Percentiles rank a stretch among this genome's conserved stretches.
Evolutionary conservation across 441 rosid species (phyloP).

Genomic region (Syzygium malaccense): DNA sequence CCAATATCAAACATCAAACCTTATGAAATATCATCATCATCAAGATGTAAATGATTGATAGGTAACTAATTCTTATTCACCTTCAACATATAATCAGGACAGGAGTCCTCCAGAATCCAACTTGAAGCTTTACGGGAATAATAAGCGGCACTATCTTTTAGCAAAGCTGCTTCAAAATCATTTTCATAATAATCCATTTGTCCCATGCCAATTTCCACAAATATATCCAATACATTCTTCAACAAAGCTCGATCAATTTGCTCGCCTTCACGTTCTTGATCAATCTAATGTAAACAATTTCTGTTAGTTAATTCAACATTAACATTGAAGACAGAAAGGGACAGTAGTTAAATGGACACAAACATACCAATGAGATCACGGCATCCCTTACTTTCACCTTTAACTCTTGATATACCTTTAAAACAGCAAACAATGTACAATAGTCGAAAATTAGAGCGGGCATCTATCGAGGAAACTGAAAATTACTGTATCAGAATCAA

Average conservation of each 20-base stretch:
- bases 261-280: constrained; percentile 87
- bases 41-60: not conserved
- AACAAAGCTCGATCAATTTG: constrained; percentile 75
- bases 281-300: constrained; percentile 37
- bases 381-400: constrained; percentile 60
- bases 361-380: constrained; percentile 62
- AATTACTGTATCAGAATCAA: not conserved
- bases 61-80: constrained; percentile 17
- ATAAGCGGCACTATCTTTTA: constrained; percentile 63
- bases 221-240: constrained; percentile 81
- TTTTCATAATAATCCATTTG: constrained; percentile 59
- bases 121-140: constrained; percentile 89
- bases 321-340: not conserved
- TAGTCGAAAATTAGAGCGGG: not conserved
- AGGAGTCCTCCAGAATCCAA: constrained; percentile 86
- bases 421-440: not conserved
- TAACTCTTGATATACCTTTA: constrained; percentile 64
- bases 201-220: constrained; percentile 92
- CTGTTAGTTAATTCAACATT: not conserved
- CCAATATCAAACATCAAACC: not conserved
- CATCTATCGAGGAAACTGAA: not conserved
- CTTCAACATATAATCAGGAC: constrained; percentile 87
- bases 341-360: not conserved
- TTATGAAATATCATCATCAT: not conserved
- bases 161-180: constrained; percentile 75